Percentiles rank a stretch among this genome's conserved stretches.
phyloP scores from a whole-genome alignment of 306 rosid genomes.

The Malus asiatica region DNA sequence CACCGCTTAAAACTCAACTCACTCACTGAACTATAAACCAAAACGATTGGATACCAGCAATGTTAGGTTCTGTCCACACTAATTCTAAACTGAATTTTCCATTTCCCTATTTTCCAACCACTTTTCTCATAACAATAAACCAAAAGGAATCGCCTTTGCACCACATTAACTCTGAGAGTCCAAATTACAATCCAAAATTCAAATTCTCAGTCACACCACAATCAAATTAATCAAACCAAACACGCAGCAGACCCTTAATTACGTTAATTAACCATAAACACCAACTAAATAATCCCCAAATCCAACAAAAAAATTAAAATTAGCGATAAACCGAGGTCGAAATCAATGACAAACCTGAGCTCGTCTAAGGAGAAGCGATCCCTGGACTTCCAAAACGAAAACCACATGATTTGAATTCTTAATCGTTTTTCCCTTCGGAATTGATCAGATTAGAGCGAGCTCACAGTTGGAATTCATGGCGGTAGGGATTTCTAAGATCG shows the following conservation, averaged over 20 bases:
- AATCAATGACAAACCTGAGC: slow-evolving; percentile 48
- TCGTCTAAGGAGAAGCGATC: slow-evolving; percentile 83
- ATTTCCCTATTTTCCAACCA: not conserved
- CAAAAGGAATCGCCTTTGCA: not conserved
- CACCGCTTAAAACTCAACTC: not conserved
- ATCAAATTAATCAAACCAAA: not conserved
- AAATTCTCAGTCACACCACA: not conserved
- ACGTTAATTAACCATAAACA: not conserved
- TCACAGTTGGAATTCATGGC: slow-evolving; percentile 5
- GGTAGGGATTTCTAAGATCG: not conserved
- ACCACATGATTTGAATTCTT: slow-evolving; percentile 61
- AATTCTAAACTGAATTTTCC: not conserved
- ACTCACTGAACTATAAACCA: not conserved
- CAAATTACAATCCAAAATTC: not conserved
- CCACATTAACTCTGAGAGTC: not conserved
- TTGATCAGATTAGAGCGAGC: not conserved
- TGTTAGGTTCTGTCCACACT: not conserved
- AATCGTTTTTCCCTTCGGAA: not conserved
- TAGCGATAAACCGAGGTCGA: not conserved
- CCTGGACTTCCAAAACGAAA: slow-evolving; percentile 78
- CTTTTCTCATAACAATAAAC: not conserved
- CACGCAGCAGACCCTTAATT: not conserved
- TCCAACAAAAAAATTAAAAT: not conserved
- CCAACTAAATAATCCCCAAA: not conserved
- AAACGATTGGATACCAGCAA: not conserved